A percentile compares a stretch with the other conserved stretches of the same genome.
These are phyloP conservation scores for Solanum pinnatisectum DNA, from an alignment of 257 asterid species.

Conservation along the genomic window DNA sequence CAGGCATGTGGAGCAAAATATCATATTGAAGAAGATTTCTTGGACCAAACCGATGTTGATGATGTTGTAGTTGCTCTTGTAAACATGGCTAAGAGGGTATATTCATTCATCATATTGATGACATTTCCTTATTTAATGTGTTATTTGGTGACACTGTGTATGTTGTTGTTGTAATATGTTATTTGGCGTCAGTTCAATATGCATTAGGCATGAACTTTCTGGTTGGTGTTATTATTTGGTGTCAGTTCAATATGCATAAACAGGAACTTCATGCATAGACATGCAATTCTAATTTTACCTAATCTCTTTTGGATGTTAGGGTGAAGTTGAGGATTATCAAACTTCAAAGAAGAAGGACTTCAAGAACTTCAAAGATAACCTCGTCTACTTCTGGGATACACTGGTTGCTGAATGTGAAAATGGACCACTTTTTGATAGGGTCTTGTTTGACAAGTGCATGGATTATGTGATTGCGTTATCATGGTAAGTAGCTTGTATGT, in stretches of 20 bases:
- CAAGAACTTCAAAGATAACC: constrained; percentile 89
- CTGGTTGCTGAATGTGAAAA: constrained; percentile 84
- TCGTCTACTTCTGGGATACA: constrained; percentile 73
- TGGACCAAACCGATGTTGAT: constrained; percentile 83
- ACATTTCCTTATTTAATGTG: neutral
- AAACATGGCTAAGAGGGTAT: constrained; percentile 77
- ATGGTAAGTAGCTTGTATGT: constrained; percentile 48
- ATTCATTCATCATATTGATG: constrained; percentile 15
- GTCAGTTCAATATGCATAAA: neutral
- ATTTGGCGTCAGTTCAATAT: neutral
- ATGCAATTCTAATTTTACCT: constrained; percentile 21
- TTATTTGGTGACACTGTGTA: neutral
- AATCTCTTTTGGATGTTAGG: constrained; percentile 41
- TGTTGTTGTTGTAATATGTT: neutral
- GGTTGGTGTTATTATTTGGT: neutral
- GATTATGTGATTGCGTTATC: constrained; percentile 96
- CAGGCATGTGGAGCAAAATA: constrained; percentile 96
- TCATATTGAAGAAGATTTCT: constrained; percentile 46
- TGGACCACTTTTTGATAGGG: constrained; percentile 89
- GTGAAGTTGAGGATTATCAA: constrained; percentile 92
- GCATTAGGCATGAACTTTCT: neutral
- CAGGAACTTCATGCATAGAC: neutral
- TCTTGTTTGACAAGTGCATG: constrained; percentile 79
- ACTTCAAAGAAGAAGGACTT: constrained; percentile 82
- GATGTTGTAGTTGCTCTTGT: constrained; percentile 90